Percentiles rank a stretch among this genome's conserved stretches.
Conservation (phyloP, 352 stramenopile genomes). For the Aphanomyces stellatus region DNA sequence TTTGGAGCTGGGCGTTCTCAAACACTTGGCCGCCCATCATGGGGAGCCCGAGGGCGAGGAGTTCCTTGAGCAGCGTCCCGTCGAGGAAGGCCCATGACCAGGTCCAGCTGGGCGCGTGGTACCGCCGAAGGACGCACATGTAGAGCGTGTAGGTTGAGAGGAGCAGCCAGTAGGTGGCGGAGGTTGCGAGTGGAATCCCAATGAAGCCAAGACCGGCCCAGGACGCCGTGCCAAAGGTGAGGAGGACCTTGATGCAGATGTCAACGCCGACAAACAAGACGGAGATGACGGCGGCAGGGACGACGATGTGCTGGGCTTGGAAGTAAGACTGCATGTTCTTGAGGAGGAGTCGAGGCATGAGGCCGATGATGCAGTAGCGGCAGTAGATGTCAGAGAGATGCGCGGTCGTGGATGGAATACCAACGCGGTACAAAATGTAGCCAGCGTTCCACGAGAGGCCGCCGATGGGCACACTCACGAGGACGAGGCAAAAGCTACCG, state of each 20-base stretch:
- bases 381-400: background rate
- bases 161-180: conserved; percentile 42
- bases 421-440: background rate
- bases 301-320: background rate
- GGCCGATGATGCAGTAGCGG: background rate
- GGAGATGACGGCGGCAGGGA: background rate
- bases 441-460: background rate
- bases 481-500: background rate
- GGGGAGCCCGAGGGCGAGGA: conserved; percentile 46
- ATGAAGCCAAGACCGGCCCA: conserved; percentile 54
- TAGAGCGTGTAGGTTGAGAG: conserved; percentile 52
- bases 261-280: background rate
- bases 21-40: conserved; percentile 54
- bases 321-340: background rate
- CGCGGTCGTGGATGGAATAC: background rate
- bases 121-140: conserved; percentile 51
- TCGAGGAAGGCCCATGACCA: conserved; percentile 50
- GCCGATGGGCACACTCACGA: background rate
- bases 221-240: background rate
- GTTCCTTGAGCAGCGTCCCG: conserved; percentile 29
- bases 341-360: background rate
- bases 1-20: conserved; percentile 71
- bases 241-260: background rate
- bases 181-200: conserved; percentile 61
- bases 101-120: conserved; percentile 38